phyloP scores from a whole-genome alignment of 2,329 filamentous ascomycete genomes.

The Fusarium sp. region DNA sequence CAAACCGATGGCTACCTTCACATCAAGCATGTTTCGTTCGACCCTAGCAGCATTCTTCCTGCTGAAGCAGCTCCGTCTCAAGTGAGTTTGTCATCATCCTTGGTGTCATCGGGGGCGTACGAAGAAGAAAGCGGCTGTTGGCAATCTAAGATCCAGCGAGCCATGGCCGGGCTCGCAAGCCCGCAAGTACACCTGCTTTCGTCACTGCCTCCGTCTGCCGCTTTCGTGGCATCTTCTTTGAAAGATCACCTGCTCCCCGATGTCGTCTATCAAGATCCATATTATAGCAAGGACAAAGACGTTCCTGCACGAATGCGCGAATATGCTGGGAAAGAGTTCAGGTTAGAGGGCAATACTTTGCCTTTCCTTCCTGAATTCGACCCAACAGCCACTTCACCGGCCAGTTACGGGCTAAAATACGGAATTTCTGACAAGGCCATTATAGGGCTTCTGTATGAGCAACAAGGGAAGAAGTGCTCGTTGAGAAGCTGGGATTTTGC shows the following conservation, averaged over 20 bases:
- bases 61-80: slow-evolving; percentile 11
- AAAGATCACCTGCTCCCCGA: slow-evolving; percentile 61
- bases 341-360: slow-evolving; percentile 76
- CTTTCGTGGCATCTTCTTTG: slow-evolving; percentile 38
- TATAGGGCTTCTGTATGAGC: slow-evolving; percentile 62
- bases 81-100: slow-evolving; percentile 25
- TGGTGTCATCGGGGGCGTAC: slow-evolving; percentile 19
- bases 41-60: slow-evolving; percentile 24
- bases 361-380: slow-evolving; percentile 87
- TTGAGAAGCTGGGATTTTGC: slow-evolving; percentile 79
- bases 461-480: slow-evolving; percentile 63
- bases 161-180: slow-evolving; percentile 21
- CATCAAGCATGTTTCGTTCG: slow-evolving; percentile 42
- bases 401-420: slow-evolving; percentile 65
- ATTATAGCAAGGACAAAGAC: slow-evolving; percentile 85
- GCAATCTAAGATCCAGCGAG: slow-evolving; percentile 28
- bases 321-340: slow-evolving; percentile 89
- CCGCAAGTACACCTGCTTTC: slow-evolving; percentile 41
- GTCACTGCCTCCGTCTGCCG: slow-evolving; percentile 44
- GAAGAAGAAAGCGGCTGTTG: slow-evolving; percentile 15
- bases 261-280: slow-evolving; percentile 84
- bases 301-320: slow-evolving; percentile 81
- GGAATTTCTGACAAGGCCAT: slow-evolving; percentile 62
- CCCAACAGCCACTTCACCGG: slow-evolving; percentile 63
- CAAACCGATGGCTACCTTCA: slow-evolving; percentile 54